A percentile compares a stretch with the other conserved stretches of the same genome.
Evolutionary conservation across 805 yeast genomes (phyloP).

Genomic region (Nakazawaea wyomingensis): DNA sequence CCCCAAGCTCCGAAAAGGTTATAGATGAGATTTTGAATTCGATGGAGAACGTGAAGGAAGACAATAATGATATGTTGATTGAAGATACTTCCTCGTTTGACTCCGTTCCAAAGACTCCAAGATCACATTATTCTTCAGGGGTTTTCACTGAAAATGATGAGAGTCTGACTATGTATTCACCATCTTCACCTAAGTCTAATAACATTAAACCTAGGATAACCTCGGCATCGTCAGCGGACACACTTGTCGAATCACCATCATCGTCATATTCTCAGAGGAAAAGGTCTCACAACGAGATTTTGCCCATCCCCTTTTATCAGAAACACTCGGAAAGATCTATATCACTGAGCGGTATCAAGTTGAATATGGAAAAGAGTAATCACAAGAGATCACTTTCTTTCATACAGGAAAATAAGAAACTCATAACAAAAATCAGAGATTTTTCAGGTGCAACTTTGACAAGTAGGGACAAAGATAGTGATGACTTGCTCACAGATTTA

Average conservation of each 20-base stretch:
- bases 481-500: slow-evolving; percentile 7
- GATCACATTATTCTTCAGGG: neutral
- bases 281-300: neutral
- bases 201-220: slow-evolving; percentile 1
- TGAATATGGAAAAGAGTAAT: neutral
- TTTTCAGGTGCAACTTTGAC: slow-evolving; percentile 7
- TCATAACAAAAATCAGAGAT: slow-evolving; percentile 7
- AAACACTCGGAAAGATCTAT: neutral
- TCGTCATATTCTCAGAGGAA: slow-evolving; percentile 1
- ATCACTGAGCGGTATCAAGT: neutral
- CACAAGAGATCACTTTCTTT: slow-evolving; percentile 2
- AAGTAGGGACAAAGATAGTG: neutral
- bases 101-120: slow-evolving; percentile 7
- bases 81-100: slow-evolving; percentile 4
- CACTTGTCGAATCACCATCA: slow-evolving; percentile 2
- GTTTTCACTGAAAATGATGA: slow-evolving; percentile 1
- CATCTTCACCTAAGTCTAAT: too few species aligned
- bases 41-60: too few species aligned
- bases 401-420: slow-evolving; percentile 2
- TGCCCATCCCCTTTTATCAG: neutral
- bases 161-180: neutral
- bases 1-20: neutral
- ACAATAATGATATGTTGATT: too few species aligned
- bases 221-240: slow-evolving; percentile 1
- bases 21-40: slow-evolving; percentile 6